Evolutionary conservation across 1,284 basidiomycete species (phyloP), one percentile per base, ranked within the genome.

Genomic region (Mycena sp.): DNA sequence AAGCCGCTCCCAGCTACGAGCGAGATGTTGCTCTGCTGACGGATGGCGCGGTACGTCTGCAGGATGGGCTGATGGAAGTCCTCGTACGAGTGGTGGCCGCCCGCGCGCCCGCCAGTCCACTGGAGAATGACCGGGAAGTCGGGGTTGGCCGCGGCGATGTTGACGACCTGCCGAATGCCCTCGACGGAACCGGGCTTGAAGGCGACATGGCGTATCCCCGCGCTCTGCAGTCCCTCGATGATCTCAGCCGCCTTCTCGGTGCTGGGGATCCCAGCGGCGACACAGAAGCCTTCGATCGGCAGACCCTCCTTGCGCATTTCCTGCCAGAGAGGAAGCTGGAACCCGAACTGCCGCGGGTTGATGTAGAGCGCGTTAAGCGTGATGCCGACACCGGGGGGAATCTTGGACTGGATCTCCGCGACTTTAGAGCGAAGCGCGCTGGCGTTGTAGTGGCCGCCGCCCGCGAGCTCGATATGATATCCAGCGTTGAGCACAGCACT

Each of bases 31-130:
- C 85, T 73, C 69, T 96, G 91, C 71, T 93, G 90, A 67, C 97
- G 92, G 75, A 99, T 98, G 21, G 92, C 82, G 49, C 89, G 85
- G 79, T 99, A 99, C 0, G 96, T 99, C 48, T 90, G 81, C 45
- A 99, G 83, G 71, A 99, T 90, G 0, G 98, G 97, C 77, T 98
- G 95, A 76, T 99, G 96, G 88, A 99, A 96, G 78, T 99, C 98
- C 78, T 99, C 98, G 77, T 91, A 98, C 12, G 94, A 96, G 82
- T 99, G 97, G 73, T 99, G 97, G 64, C 97, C 97, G 71, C 97
- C 97, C n/a, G 97, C 98, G 72, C 97, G 95, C 55, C 97, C 97
- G 74, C 97, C 98, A 51, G 97, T 99, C 97, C 97, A 99, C 76
- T 99, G 97, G 68, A 98, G 83, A 78, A 99, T 95, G 79, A 99